phyloP scores from a whole-genome alignment of 768 basidiomycete species.

The Termitomyces sp. region DNA sequence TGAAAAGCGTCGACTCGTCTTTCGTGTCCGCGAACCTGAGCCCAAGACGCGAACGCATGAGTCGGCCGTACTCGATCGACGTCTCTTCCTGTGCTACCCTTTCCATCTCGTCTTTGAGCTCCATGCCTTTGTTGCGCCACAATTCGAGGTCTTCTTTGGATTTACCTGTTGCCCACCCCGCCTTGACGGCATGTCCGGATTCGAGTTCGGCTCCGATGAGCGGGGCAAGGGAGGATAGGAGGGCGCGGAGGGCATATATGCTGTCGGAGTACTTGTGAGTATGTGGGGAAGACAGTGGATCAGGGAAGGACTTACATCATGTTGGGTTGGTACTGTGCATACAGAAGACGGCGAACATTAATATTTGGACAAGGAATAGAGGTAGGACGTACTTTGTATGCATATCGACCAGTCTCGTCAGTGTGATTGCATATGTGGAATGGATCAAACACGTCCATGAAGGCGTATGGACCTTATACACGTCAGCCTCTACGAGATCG shows the following conservation, averaged over 20 bases:
- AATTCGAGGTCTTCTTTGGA: neutral
- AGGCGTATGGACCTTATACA: slow-evolving; percentile 79
- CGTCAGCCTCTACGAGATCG: neutral
- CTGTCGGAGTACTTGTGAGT: slow-evolving; percentile 33
- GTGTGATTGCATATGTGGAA: slow-evolving; percentile 91
- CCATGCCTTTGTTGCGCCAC: neutral
- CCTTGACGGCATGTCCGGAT: slow-evolving; percentile 45
- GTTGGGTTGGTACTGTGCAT: slow-evolving; percentile 63
- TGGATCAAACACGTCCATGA: slow-evolving; percentile 90
- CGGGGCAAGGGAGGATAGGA: slow-evolving; percentile 77
- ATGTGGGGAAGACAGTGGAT: neutral
- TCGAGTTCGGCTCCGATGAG: slow-evolving; percentile 82
- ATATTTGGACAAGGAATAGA: too few species aligned
- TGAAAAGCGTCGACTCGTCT: slow-evolving; percentile 63
- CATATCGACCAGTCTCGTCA: slow-evolving; percentile 75
- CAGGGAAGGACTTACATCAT: slow-evolving; percentile 59
- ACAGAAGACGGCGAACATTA: neutral
- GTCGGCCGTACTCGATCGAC: slow-evolving; percentile 58
- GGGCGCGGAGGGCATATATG: slow-evolving; percentile 74
- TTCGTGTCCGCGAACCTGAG: slow-evolving; percentile 51
- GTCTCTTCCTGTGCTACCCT: slow-evolving; percentile 15
- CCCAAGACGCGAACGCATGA: slow-evolving; percentile 83
- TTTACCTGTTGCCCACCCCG: slow-evolving; percentile 56
- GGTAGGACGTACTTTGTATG: slow-evolving; percentile 50
- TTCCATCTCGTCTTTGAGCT: neutral